phyloP scores from a whole-genome alignment of 768 basidiomycete genomes.

The Cystobasidium tubakii region DNA sequence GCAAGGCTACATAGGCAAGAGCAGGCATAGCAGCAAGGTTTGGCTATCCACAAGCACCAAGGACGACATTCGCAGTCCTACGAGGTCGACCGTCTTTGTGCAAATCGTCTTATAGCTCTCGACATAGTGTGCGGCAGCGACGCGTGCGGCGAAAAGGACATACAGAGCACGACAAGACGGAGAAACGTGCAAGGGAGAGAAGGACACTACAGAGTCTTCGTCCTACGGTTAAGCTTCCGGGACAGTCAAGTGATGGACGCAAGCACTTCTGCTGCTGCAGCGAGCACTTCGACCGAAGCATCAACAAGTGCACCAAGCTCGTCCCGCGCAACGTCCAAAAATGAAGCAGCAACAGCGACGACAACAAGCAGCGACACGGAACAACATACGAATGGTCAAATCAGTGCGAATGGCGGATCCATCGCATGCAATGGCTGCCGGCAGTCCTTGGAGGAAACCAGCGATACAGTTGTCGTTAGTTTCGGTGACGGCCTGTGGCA shows the following conservation, averaged over 20 bases:
- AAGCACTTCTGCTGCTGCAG: not conserved
- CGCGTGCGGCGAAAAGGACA: too few species aligned
- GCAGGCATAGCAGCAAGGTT: too few species aligned
- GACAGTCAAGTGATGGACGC: not conserved
- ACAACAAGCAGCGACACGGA: not conserved
- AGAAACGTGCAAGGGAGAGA: too few species aligned
- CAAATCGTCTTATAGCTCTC: too few species aligned
- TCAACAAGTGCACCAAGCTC: not conserved
- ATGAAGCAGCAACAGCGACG: not conserved
- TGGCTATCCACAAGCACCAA: too few species aligned
- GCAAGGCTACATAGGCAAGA: too few species aligned
- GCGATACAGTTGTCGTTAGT: constrained; percentile 66
- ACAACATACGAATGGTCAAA: not conserved
- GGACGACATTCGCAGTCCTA: too few species aligned
- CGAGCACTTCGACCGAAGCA: not conserved
- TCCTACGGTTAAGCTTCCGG: too few species aligned
- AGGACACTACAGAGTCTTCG: too few species aligned
- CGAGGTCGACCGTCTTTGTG: too few species aligned
- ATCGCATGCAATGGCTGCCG: constrained; percentile 38
- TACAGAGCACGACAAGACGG: too few species aligned
- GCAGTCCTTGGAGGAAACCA: constrained; percentile 33
- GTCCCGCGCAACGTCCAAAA: not conserved
- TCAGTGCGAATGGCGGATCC: not conserved
- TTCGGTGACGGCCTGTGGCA: constrained; percentile 96
- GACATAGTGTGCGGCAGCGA: too few species aligned